Conservation (phyloP, 2,329 filamentous ascomycete species). For the Emergomyces orientalis region DNA sequence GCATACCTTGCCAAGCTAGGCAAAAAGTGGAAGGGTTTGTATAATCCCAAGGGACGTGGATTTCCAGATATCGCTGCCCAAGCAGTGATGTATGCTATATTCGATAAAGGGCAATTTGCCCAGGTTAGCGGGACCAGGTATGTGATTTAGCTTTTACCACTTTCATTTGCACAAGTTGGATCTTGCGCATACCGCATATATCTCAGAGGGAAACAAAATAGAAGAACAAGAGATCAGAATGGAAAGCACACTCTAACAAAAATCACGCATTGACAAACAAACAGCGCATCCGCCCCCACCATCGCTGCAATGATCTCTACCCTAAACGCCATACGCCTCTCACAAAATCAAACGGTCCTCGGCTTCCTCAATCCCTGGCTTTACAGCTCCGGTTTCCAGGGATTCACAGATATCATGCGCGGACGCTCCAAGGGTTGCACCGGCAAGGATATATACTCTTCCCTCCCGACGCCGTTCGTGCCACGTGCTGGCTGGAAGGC, state of each 20-base stretch:
- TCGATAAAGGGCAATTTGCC: constrained; percentile 28
- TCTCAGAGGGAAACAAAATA: background rate
- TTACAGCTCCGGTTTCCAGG: constrained; percentile 37
- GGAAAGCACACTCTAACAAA: background rate
- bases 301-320: constrained; percentile 55
- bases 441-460: constrained; percentile 18
- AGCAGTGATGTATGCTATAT: constrained; percentile 34
- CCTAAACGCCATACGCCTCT: constrained; percentile 54
- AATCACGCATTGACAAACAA: background rate
- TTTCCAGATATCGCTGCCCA: constrained; percentile 57
- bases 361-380: constrained; percentile 57
- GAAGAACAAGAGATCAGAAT: background rate
- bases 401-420: constrained; percentile 41
- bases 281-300: constrained; percentile 50
- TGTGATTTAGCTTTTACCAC: background rate
- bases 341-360: constrained; percentile 44
- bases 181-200: background rate
- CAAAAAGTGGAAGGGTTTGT: constrained; percentile 38
- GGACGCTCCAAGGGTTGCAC: constrained; percentile 41
- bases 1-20: constrained; percentile 36
- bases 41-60: constrained; percentile 46
- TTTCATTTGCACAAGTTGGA: background rate
- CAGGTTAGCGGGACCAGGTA: constrained; percentile 40
- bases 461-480: constrained; percentile 26
- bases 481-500: constrained; percentile 44